A percentile compares a stretch with the other conserved stretches of the same genome.
These are phyloP conservation scores for Wickerhamiella domercqiae DNA, from an alignment of 805 yeast species.

Conservation along the genomic window DNA sequence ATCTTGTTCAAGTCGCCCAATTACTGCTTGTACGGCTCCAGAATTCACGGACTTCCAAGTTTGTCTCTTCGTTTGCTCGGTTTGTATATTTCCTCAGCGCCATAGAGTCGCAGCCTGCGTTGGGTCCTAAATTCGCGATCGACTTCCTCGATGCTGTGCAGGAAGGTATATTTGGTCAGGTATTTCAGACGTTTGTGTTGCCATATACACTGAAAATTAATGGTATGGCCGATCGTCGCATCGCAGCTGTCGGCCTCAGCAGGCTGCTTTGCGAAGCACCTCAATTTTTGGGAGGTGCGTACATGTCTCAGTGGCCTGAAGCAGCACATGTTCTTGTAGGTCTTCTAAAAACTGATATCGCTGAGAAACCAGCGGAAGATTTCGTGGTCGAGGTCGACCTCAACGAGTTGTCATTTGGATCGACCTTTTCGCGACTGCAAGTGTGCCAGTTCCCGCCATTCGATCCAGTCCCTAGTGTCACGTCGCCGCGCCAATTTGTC, in stretches of 20 bases:
- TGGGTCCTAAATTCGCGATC: constrained; percentile 41
- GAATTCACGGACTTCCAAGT: constrained; percentile 67
- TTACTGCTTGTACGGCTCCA: constrained; percentile 69
- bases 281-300: constrained; percentile 28
- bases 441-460: constrained; percentile 43
- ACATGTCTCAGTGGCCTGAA: constrained; percentile 28
- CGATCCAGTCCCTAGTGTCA: constrained; percentile 54
- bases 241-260: constrained; percentile 35
- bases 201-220: constrained; percentile 25
- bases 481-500: constrained; percentile 18
- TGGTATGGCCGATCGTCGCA: constrained; percentile 31
- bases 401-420: constrained; percentile 75
- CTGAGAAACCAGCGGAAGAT: constrained; percentile 21
- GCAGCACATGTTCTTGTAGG: constrained; percentile 32
- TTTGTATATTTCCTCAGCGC: constrained; percentile 45
- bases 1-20: constrained; percentile 55
- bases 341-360: constrained; percentile 29
- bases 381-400: constrained; percentile 32
- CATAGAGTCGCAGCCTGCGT: constrained; percentile 22
- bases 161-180: constrained; percentile 25
- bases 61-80: constrained; percentile 50
- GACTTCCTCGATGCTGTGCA: constrained; percentile 29
- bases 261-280: constrained; percentile 28
- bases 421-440: constrained; percentile 60
- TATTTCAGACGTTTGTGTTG: constrained; percentile 21